phyloP scores from a whole-genome alignment of 192 early-diverging fungal genomes.

The Haplosporangium gracile region DNA sequence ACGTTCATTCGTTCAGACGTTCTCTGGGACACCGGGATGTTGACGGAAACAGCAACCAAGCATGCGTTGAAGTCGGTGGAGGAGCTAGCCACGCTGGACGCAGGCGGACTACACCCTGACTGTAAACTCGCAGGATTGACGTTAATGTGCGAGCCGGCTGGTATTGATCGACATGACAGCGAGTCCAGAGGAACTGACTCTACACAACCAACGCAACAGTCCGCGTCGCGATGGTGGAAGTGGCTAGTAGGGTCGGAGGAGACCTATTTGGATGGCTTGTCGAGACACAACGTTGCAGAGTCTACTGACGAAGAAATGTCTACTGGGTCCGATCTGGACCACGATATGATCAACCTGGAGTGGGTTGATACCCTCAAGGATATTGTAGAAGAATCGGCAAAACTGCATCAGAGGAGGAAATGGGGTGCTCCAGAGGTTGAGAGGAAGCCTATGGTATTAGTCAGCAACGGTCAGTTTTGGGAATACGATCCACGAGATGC shows the following conservation, averaged over 20 bases:
- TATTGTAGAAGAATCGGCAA: slow-evolving; percentile 13
- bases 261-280: neutral
- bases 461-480: slow-evolving; percentile 51
- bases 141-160: slow-evolving; percentile 36
- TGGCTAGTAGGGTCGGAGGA: slow-evolving; percentile 36
- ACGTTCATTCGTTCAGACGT: slow-evolving; percentile 52
- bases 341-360: slow-evolving; percentile 47
- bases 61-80: slow-evolving; percentile 20
- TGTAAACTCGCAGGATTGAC: slow-evolving; percentile 32
- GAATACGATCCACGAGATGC: slow-evolving; percentile 39
- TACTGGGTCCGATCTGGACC: slow-evolving; percentile 46
- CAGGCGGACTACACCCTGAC: slow-evolving; percentile 42
- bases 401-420: neutral
- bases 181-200: neutral
- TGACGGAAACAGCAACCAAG: slow-evolving; percentile 1
- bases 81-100: slow-evolving; percentile 15
- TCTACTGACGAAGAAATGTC: slow-evolving; percentile 17
- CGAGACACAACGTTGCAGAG: neutral
- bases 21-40: slow-evolving; percentile 44
- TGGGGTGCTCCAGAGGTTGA: neutral
- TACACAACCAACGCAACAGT: neutral
- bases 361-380: slow-evolving; percentile 28
- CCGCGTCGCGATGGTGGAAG: slow-evolving; percentile 30
- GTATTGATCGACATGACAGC: neutral
- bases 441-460: slow-evolving; percentile 29